Evolutionary conservation across 139 green algal species (phyloP).

Genomic region (Diplosphaera chodatii): DNA sequence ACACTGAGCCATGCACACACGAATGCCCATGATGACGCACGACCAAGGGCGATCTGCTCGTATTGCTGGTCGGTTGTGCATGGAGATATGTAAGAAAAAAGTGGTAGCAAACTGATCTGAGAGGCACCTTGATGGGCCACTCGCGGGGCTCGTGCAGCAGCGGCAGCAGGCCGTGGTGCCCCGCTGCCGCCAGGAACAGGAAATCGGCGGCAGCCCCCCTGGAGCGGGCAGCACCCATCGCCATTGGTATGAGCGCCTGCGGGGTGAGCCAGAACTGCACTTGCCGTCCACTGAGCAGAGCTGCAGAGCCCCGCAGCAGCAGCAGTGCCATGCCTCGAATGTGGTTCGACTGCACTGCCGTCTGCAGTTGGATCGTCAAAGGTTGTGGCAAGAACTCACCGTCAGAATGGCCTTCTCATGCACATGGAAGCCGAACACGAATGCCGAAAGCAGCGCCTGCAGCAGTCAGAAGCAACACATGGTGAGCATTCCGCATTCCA

Average conservation of each 20-base stretch:
- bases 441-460: slow-evolving; percentile 51
- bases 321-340: background rate
- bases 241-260: slow-evolving; percentile 25
- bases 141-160: slow-evolving; percentile 73
- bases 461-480: background rate
- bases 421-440: slow-evolving; percentile 91
- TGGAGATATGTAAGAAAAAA: background rate
- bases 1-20: too few species aligned
- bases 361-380: too few species aligned
- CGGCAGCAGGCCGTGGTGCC: slow-evolving; percentile 67
- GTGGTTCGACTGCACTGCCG: too few species aligned
- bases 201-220: slow-evolving; percentile 28
- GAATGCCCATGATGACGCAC: too few species aligned
- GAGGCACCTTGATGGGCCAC: slow-evolving; percentile 65
- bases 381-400: slow-evolving; percentile 27
- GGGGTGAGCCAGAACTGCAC: too few species aligned
- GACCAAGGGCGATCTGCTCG: too few species aligned
- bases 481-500: too few species aligned
- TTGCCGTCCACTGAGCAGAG: too few species aligned
- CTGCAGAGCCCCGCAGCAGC: background rate
- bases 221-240: slow-evolving; percentile 29
- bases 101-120: background rate
- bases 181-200: slow-evolving; percentile 43
- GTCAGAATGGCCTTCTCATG: slow-evolving; percentile 93
- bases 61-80: too few species aligned